Evolutionary conservation across 345 rosid genomes (phyloP), one percentile per base, ranked within the genome.

Genomic region (Geranium rotundifolium): DNA sequence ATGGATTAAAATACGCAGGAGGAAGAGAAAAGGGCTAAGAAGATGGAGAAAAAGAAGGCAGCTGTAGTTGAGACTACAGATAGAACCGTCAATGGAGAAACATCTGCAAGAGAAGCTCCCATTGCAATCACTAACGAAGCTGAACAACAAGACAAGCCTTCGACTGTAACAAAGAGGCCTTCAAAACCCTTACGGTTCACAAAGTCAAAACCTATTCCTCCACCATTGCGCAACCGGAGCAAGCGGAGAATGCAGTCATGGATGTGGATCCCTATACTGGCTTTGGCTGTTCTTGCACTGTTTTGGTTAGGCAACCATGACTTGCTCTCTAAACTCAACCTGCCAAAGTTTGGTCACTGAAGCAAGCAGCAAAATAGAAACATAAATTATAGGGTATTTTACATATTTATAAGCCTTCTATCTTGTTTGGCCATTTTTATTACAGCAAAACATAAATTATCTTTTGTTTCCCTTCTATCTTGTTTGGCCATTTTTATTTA

Each of bases 21-120:
- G 73, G 85, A 77, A 74, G 98, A 89, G 77, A 89, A 82, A 82
- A 87, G 65, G 72, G 77, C 74, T 20, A 89, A 80, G 76, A 89
- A 89, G 82, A 89, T 86, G 82, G 91, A 82, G 65, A 85, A 74
- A 63, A 72, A 69, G 73, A 83, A 69, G 71, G 70, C 66, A 1
- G 59, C 41, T 34, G 72, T 65, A 4, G 57, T 65, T 39, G 78
- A 55, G 37, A 76, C 77, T 19, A 19, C 74, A 12, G 68, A 63
- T 54, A 64, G 34, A 34, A 54, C 19, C n/a, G 67, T 57, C 17
- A 75, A 73, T 65, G 79, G 19, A 27, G 82, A 71, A 73, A 0
- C 83, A 86, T 70, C 73, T 23, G 69, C 65, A 10, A 20, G 54
- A 0, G 85, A 85, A 79, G 72, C 75, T 63, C 67, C 73, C 5